phyloP scores from a whole-genome alignment of 257 asterid genomes.

The Schizonepeta tenuifolia region DNA sequence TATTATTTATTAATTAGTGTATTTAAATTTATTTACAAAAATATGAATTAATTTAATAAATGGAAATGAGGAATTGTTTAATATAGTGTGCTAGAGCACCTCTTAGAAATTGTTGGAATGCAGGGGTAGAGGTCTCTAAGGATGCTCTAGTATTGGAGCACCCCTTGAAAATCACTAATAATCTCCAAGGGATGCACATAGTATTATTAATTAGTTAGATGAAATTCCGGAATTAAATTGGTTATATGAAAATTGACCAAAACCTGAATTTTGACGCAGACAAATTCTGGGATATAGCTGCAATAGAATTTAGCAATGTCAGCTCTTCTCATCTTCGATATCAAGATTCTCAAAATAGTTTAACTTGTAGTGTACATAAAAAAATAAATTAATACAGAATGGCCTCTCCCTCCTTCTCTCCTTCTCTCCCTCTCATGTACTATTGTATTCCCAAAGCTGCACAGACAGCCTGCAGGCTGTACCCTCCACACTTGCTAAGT shows the following conservation, averaged over 20 bases:
- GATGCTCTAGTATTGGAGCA: too few species aligned
- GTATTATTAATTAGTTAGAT: not conserved
- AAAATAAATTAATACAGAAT: not conserved
- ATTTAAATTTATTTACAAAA: too few species aligned
- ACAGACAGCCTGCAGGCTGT: conserved; percentile 33
- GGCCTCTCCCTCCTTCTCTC: not conserved
- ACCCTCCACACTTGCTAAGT: not conserved
- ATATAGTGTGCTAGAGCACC: too few species aligned
- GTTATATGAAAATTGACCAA: not conserved
- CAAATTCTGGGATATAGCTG: conserved; percentile 32
- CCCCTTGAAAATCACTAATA: too few species aligned
- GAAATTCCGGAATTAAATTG: not conserved
- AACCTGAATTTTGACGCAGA: not conserved
- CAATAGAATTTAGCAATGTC: conserved; percentile 37
- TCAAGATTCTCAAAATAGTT: conserved; percentile 8
- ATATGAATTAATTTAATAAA: too few species aligned
- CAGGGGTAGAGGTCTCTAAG: too few species aligned
- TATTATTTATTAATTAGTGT: too few species aligned
- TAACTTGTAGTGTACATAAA: conserved; percentile 7
- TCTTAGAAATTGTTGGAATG: too few species aligned
- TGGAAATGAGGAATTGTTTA: too few species aligned
- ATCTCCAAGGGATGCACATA: too few species aligned
- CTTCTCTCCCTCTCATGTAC: not conserved
- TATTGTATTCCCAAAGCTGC: conserved; percentile 39
- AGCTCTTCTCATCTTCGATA: conserved; percentile 12